Percentiles rank a stretch among this genome's conserved stretches.
Evolutionary conservation across 768 basidiomycete genomes (phyloP).

Genomic region (Amanita rimosa): DNA sequence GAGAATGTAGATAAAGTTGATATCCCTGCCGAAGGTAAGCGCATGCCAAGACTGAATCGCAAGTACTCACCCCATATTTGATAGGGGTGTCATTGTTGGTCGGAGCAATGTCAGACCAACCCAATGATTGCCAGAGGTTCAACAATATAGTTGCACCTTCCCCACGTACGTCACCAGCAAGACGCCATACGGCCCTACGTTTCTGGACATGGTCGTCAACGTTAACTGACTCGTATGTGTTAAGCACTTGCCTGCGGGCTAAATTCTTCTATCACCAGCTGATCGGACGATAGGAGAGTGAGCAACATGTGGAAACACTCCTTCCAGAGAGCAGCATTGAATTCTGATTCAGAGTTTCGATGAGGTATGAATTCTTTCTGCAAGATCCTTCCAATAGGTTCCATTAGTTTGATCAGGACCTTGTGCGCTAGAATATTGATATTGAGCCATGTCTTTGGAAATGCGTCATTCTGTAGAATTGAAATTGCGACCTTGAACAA

Average conservation of each 20-base stretch:
- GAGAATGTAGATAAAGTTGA: constrained; percentile 69
- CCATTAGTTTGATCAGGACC: constrained; percentile 81
- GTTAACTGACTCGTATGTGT: constrained; percentile 1
- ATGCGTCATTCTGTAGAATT: constrained; percentile 79
- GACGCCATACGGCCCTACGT: constrained; percentile 90
- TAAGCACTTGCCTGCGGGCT: constrained; percentile 63
- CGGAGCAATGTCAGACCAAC: constrained; percentile 55
- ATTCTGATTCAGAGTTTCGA: constrained; percentile 47
- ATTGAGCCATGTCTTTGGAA: constrained; percentile 86
- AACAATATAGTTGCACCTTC: constrained; percentile 77
- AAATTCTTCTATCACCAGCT: constrained; percentile 90
- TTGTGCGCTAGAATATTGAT: constrained; percentile 83
- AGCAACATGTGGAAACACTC: constrained; percentile 76
- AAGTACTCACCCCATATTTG: constrained; percentile 53
- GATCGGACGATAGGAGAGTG: constrained; percentile 79
- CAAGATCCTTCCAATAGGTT: constrained; percentile 67
- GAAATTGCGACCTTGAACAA: constrained; percentile 77
- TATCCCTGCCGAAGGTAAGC: constrained; percentile 46
- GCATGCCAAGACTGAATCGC: constrained; percentile 3
- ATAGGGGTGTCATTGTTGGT: constrained; percentile 41
- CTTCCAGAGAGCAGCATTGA: constrained; percentile 72
- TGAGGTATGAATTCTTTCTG: constrained; percentile 73
- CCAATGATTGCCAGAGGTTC: constrained; percentile 78
- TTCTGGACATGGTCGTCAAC: constrained; percentile 37
- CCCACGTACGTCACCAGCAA: constrained; percentile 92